Evolutionary conservation across 345 rosid species (phyloP).

Genomic region (Firmiana major): DNA sequence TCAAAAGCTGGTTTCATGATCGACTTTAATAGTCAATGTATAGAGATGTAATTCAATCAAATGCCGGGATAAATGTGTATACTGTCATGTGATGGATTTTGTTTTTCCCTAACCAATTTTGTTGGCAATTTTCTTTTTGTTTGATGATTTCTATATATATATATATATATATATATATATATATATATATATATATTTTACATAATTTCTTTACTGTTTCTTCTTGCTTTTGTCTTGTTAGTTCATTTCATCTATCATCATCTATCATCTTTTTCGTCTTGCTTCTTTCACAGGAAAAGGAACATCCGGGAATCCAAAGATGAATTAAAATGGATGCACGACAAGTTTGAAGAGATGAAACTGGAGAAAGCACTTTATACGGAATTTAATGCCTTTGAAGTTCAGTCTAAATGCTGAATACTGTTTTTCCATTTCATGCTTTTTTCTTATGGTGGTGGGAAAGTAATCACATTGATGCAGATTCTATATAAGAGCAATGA

Average conservation of each 20-base stretch:
- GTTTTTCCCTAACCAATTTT: neutral
- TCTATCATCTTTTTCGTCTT: neutral
- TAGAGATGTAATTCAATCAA: neutral
- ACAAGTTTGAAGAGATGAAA: constrained; percentile 7
- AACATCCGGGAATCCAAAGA: neutral
- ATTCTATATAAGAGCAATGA: neutral
- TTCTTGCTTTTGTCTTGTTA: neutral
- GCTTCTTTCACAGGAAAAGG: constrained; percentile 7
- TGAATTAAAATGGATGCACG: neutral
- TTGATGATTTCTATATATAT: neutral
- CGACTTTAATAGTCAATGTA: neutral
- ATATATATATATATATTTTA: too few species aligned
- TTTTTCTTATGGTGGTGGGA: neutral
- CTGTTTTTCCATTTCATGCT: neutral
- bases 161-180: too few species aligned
- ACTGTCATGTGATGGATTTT: neutral
- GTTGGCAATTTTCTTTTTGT: neutral
- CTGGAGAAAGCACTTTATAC: neutral
- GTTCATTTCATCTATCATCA: neutral
- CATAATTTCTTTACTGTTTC: constrained; percentile 3
- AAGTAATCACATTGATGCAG: neutral
- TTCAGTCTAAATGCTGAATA: neutral
- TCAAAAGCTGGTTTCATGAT: neutral
- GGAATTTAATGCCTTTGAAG: constrained; percentile 3
- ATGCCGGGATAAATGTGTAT: neutral